Conservation (phyloP, 352 stramenopile species). For the Globisporangium canariense region DNA sequence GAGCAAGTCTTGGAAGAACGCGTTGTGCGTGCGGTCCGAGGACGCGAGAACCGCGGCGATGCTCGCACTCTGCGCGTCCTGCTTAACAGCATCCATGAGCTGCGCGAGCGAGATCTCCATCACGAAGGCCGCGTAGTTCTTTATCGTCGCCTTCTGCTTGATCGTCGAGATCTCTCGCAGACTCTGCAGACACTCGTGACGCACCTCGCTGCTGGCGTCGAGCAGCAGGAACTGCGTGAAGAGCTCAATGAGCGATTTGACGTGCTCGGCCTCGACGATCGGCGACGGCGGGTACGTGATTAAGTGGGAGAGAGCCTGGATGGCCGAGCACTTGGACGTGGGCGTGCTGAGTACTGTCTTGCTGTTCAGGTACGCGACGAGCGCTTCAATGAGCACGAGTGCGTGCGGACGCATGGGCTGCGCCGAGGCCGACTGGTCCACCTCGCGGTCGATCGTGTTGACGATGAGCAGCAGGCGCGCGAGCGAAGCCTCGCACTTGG, state of each 20-base stretch:
- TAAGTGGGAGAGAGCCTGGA: conserved; percentile 69
- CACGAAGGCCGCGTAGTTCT: conserved; percentile 65
- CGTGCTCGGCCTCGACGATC: conserved; percentile 55
- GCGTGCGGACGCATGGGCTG: conserved; percentile 78
- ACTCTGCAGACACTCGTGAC: conserved; percentile 58
- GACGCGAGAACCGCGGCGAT: conserved; percentile 42
- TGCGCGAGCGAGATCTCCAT: conserved; percentile 72
- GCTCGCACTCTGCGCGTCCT: conserved; percentile 19
- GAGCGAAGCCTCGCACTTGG: conserved; percentile 68
- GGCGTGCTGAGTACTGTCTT: conserved; percentile 25
- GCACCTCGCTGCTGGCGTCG: conserved; percentile 60
- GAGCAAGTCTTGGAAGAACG: conserved; percentile 69
- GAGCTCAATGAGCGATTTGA: conserved; percentile 69
- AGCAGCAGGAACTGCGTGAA: conserved; percentile 72
- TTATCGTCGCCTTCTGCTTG: conserved; percentile 39
- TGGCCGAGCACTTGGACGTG: conserved; percentile 57
- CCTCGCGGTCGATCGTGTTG: conserved; percentile 80
- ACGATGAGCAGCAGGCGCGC: conserved; percentile 65
- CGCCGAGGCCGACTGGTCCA: conserved; percentile 65
- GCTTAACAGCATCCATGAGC: conserved; percentile 60
- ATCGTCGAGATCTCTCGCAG: conserved; percentile 77
- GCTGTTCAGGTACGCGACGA: conserved; percentile 51
- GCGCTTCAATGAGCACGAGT: conserved; percentile 46
- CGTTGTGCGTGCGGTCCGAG: conserved; percentile 50
- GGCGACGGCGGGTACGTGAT: conserved; percentile 78